Percentiles rank a stretch among this genome's conserved stretches.
Conservation (phyloP, 2,329 filamentous ascomycete species). For the Trichoderma sp. region DNA sequence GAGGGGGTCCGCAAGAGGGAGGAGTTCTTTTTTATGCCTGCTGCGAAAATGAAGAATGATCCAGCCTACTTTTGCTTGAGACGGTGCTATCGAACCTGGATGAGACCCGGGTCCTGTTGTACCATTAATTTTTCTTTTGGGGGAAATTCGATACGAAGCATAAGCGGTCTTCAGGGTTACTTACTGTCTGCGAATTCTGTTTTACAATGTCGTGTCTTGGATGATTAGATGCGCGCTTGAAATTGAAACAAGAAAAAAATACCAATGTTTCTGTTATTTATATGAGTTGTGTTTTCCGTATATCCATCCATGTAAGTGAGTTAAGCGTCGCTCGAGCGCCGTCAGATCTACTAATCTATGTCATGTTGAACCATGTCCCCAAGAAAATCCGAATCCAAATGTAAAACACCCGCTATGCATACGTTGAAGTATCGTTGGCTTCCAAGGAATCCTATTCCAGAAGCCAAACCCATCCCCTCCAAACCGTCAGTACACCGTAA, state of each 20-base stretch:
- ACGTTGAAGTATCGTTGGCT: constrained; percentile 37
- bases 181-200: neutral
- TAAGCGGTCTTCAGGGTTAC: constrained; percentile 21
- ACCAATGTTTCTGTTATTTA: neutral
- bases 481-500: neutral
- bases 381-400: constrained; percentile 22
- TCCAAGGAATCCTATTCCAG: neutral
- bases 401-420: constrained; percentile 33
- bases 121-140: neutral
- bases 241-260: neutral
- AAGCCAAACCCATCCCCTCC: neutral
- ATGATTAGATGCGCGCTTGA: neutral
- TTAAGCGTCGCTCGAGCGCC: constrained; percentile 8
- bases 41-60: neutral
- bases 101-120: constrained; percentile 18
- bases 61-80: neutral
- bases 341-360: constrained; percentile 1
- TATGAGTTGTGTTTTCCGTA: neutral
- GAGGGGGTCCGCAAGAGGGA: neutral
- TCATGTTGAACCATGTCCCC: constrained; percentile 16
- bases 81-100: constrained; percentile 1
- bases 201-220: neutral
- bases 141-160: constrained; percentile 14
- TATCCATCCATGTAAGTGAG: neutral
- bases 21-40: neutral